These are phyloP conservation scores for Plantago major DNA, from an alignment of 257 asterid species.

Conservation along the genomic window DNA sequence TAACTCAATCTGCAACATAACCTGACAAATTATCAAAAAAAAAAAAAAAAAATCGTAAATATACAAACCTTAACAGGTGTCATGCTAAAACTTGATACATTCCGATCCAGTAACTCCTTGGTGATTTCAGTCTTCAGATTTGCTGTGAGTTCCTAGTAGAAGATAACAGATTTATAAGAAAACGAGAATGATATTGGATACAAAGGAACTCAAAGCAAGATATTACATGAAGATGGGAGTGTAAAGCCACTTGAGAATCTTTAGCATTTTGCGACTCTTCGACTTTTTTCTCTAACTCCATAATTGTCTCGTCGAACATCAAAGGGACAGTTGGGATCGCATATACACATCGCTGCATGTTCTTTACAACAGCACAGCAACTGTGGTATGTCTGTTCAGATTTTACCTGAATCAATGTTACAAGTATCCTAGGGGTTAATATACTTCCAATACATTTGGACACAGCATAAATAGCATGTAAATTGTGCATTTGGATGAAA, in stretches of 20 bases:
- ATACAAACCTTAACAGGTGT: slow-evolving; percentile 77
- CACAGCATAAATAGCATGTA: too few species aligned
- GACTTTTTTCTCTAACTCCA: slow-evolving; percentile 52
- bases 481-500: too few species aligned
- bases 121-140: slow-evolving; percentile 66
- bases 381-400: slow-evolving; percentile 67
- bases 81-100: slow-evolving; percentile 76
- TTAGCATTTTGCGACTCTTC: slow-evolving; percentile 51
- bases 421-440: slow-evolving; percentile 1
- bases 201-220: slow-evolving; percentile 13
- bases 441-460: too few species aligned
- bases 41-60: slow-evolving; percentile 13
- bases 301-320: slow-evolving; percentile 33
- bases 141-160: slow-evolving; percentile 68
- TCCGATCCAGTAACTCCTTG: slow-evolving; percentile 49
- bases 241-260: slow-evolving; percentile 56
- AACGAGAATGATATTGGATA: slow-evolving; percentile 2
- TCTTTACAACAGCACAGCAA: slow-evolving; percentile 80
- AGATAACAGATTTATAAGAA: slow-evolving; percentile 20
- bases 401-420: slow-evolving; percentile 55
- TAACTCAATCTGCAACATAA: slow-evolving; percentile 10
- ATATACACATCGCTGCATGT: slow-evolving; percentile 83
- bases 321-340: slow-evolving; percentile 73
- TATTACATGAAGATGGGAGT: slow-evolving; percentile 62
- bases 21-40: too few species aligned